phyloP scores from a whole-genome alignment of 192 early-diverging fungal genomes.

The Ambispora gerdemannii region DNA sequence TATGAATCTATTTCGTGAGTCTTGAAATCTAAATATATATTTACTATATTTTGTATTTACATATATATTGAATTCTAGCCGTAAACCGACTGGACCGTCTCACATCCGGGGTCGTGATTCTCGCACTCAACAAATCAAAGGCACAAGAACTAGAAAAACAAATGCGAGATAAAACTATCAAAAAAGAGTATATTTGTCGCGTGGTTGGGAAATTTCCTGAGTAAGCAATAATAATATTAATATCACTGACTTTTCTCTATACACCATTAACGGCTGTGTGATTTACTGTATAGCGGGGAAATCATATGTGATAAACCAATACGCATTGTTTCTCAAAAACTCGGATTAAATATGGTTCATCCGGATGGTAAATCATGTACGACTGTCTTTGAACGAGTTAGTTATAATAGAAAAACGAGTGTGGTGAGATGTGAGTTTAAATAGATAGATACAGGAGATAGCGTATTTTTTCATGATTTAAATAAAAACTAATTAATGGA shows the following conservation, averaged over 20 bases:
- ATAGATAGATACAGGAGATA: slow-evolving; percentile 73
- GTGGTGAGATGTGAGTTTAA: slow-evolving; percentile 68
- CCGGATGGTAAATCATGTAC: slow-evolving; percentile 76
- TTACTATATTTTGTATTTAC: slow-evolving; percentile 23
- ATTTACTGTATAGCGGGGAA: slow-evolving; percentile 40
- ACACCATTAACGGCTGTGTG: slow-evolving; percentile 1
- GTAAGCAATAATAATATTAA: slow-evolving; percentile 38
- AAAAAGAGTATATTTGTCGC: slow-evolving; percentile 85
- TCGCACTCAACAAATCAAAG: slow-evolving; percentile 57
- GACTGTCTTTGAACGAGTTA: slow-evolving; percentile 71
- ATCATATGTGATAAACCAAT: slow-evolving; percentile 79
- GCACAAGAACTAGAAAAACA: slow-evolving; percentile 64
- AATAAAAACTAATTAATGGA: slow-evolving; percentile 46
- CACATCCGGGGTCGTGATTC: slow-evolving; percentile 88
- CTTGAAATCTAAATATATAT: not conserved
- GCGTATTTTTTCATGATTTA: slow-evolving; percentile 73
- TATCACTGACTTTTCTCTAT: too few relatives aligned
- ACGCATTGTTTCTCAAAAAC: slow-evolving; percentile 76
- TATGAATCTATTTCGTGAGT: slow-evolving; percentile 54
- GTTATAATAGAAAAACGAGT: slow-evolving; percentile 60
- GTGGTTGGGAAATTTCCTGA: slow-evolving; percentile 86
- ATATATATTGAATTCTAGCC: slow-evolving; percentile 44
- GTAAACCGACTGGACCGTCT: slow-evolving; percentile 90
- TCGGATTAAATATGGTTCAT: slow-evolving; percentile 85
- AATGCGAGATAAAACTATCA: slow-evolving; percentile 64